These are phyloP conservation scores for Mycena filopes DNA, from an alignment of 768 basidiomycete genomes.

Conservation along the genomic window DNA sequence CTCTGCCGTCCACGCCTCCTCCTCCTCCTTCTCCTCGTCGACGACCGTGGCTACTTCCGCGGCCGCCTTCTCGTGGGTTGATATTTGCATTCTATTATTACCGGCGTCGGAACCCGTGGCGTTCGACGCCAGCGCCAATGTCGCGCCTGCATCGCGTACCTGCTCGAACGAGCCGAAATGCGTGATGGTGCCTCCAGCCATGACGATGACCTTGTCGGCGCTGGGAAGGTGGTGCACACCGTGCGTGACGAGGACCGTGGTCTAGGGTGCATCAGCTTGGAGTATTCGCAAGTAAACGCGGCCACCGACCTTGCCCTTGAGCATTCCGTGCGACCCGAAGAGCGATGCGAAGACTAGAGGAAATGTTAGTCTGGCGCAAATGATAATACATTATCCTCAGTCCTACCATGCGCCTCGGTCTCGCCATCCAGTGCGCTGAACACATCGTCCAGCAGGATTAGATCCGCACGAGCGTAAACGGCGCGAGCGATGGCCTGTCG, in stretches of 20 bases:
- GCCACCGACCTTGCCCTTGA: slow-evolving; percentile 21
- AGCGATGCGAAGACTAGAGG: slow-evolving; percentile 23
- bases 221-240: slow-evolving; percentile 26
- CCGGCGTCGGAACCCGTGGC: not conserved
- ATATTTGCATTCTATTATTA: not conserved
- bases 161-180: slow-evolving; percentile 27
- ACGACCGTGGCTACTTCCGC: slow-evolving; percentile 17
- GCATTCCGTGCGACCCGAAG: slow-evolving; percentile 24
- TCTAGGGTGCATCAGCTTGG: not conserved
- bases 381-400: not conserved
- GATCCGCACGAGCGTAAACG: slow-evolving; percentile 26
- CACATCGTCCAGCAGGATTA: slow-evolving; percentile 26
- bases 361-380: not conserved
- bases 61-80: not conserved
- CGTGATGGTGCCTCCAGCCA: slow-evolving; percentile 17
- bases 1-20: slow-evolving; percentile 10
- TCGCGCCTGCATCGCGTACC: slow-evolving; percentile 19
- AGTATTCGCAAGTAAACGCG: not conserved
- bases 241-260: slow-evolving; percentile 28
- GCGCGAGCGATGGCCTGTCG: slow-evolving; percentile 29
- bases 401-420: slow-evolving; percentile 23
- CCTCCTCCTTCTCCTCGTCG: slow-evolving; percentile 25
- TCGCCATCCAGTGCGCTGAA: slow-evolving; percentile 27
- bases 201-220: slow-evolving; percentile 27
- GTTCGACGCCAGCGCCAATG: slow-evolving; percentile 12